These are phyloP conservation scores for Eucalyptus cladocalyx DNA, from an alignment of 345 rosid species.

Conservation along the genomic window DNA sequence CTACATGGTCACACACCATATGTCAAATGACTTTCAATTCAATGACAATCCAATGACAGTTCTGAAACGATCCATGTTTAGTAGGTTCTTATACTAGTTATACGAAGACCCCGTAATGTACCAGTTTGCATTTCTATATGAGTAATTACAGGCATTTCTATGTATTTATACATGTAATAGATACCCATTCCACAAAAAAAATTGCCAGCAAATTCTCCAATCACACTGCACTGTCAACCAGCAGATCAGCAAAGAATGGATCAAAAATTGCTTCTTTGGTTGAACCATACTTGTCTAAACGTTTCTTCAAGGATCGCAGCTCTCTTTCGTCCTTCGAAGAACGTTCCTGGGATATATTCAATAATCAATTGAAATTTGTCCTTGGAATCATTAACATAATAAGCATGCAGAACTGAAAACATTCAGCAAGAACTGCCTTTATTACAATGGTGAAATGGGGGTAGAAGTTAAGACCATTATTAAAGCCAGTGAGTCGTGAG, in stretches of 20 bases:
- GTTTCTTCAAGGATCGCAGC: conserved; percentile 69
- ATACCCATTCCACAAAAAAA: background rate
- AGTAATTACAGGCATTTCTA: background rate
- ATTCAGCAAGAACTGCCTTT: background rate
- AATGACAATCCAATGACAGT: no score
- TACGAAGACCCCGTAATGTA: background rate
- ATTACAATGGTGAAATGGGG: background rate
- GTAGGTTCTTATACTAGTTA: background rate
- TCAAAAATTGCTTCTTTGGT: conserved; percentile 74
- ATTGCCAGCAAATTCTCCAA: background rate
- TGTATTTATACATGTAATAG: background rate
- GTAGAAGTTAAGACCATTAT: background rate
- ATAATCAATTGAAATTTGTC: background rate
- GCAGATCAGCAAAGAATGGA: conserved; percentile 56
- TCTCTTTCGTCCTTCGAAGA: conserved; percentile 65
- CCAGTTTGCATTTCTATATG: background rate
- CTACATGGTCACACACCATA: background rate
- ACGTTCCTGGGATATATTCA: conserved; percentile 32
- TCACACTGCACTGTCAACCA: conserved; percentile 3
- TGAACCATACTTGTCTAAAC: conserved; percentile 59
- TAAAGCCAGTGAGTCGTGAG: background rate
- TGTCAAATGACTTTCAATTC: background rate
- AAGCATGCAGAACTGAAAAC: background rate
- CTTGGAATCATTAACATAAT: background rate
- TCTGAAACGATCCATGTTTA: background rate